Evolutionary conservation across 495 filamentous ascomycete genomes (phyloP).

Genomic region (Lentithecium fluviatile): DNA sequence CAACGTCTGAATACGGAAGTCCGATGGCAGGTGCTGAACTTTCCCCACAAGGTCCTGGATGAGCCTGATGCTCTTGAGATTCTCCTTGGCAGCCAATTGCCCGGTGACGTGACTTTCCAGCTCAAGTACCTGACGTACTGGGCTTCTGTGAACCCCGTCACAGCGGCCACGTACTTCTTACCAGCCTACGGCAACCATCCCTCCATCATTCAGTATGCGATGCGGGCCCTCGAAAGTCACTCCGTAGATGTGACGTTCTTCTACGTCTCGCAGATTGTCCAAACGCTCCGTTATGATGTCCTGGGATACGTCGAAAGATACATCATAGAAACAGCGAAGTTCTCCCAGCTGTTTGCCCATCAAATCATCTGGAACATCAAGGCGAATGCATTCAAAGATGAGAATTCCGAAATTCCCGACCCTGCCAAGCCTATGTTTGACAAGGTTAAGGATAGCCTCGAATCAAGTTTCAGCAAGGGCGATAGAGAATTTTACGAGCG

Average conservation of each 20-base stretch:
- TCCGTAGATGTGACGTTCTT: conserved; percentile 97
- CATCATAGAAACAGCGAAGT: conserved; percentile 91
- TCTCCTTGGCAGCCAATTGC: conserved; percentile 72
- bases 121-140: conserved; percentile 94
- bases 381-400: conserved; percentile 96
- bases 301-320: conserved; percentile 95
- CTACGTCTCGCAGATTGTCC: conserved; percentile 96
- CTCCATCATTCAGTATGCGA: conserved; percentile 93
- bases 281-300: conserved; percentile 90
- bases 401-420: conserved; percentile 87
- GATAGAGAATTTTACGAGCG: conserved; percentile 88
- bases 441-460: conserved; percentile 79
- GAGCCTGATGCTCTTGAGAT: conserved; percentile 80
- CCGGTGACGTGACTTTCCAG: conserved; percentile 75
- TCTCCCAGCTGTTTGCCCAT: conserved; percentile 95
- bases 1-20: conserved; percentile 69
- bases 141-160: conserved; percentile 89
- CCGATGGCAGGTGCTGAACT: conserved; percentile 73
- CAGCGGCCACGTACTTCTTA: conserved; percentile 87
- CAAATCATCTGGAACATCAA: conserved; percentile 99
- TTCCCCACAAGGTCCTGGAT: conserved; percentile 73
- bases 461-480: conserved; percentile 71
- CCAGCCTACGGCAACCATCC: conserved; percentile 93
- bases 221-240: conserved; percentile 90
- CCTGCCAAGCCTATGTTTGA: conserved; percentile 90